Evolutionary conservation across 495 filamentous ascomycete species (phyloP), one percentile per base, ranked within the genome.

Genomic region (Aspergillus heteromorphus): DNA sequence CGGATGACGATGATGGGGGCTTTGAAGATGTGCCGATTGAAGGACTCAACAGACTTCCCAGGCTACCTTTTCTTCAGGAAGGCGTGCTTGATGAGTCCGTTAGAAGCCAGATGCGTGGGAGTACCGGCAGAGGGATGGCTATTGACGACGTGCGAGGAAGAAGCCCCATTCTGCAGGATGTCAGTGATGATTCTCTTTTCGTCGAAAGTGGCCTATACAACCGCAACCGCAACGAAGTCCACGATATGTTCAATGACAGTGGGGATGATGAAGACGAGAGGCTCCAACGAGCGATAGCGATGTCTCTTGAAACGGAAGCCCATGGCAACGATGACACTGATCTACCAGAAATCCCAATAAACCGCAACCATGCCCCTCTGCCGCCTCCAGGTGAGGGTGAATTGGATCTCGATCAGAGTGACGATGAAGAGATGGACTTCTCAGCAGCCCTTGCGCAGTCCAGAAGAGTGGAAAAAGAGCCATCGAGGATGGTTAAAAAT

Each of bases 11-110:
- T 3, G 88, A 88, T 16, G 83, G 79, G 18, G 85, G 86, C 23
- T 98, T 97, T 63, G 93, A 97, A 66, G 93, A 98, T 71, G 88
- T 98, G 13, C 93, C 93, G 2, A 88, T 98, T 40, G 92, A 95
- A 66, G 93, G 93, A 1, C 60, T 98, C 23, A 98, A 98, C 59
- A 76, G 93, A 48, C 69, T 98, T 40, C 92, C 92, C 0, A 95
- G 87, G 59, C 60, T 77, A 53, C 59, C 67, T 40, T 66, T 75
- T 42, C 65, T 75, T 6, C 63, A 59, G 52, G 61, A 72, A 11
- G 73, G 71, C 29, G 63, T 65, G 1, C 66, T 76, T 45, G 74
- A 77, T 34, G 58, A 61, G 21, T 73, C 74, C 1, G 60, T 76
- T 19, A 56, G 60, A 43, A 61, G 62, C 42, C 66, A 64, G 42